Percentiles rank a stretch among this genome's conserved stretches.
These are phyloP conservation scores for Crithidia sp. DNA, from an alignment of 208 protist genomes.

Conservation along the genomic window DNA sequence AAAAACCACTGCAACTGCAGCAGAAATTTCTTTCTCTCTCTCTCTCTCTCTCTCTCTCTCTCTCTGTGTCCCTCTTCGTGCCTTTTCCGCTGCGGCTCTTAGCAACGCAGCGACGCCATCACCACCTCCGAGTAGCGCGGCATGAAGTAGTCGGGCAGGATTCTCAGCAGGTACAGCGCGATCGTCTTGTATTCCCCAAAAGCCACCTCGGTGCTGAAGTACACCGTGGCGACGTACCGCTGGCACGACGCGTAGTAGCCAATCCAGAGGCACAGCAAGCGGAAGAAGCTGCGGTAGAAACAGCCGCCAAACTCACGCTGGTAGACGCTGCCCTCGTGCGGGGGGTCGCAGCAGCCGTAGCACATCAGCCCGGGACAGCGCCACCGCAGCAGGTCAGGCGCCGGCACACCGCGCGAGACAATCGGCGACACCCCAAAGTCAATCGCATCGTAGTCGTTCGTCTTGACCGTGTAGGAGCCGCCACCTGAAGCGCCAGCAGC, in stretches of 20 bases:
- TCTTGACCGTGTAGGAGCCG: not conserved
- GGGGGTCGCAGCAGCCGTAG: constrained; percentile 66
- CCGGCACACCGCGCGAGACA: constrained; percentile 6
- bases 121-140: constrained; percentile 21
- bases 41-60: not conserved
- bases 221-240: constrained; percentile 84
- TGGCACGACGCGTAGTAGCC: constrained; percentile 82
- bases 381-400: constrained; percentile 15
- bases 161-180: constrained; percentile 64
- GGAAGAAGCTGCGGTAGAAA: constrained; percentile 87
- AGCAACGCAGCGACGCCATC: not conserved
- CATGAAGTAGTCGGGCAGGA: constrained; percentile 78
- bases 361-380: constrained; percentile 27
- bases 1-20: not conserved
- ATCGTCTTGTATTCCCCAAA: constrained; percentile 82
- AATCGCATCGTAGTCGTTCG: constrained; percentile 3
- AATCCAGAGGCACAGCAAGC: constrained; percentile 82
- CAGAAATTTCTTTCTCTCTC: not conserved
- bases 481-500: not conserved
- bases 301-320: constrained; percentile 66
- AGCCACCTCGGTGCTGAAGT: constrained; percentile 78
- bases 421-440: constrained; percentile 20
- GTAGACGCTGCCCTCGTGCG: constrained; percentile 55
- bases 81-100: not conserved
- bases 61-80: not conserved